phyloP scores from a whole-genome alignment of 2,329 filamentous ascomycete genomes.

The Penicillium sp. region DNA sequence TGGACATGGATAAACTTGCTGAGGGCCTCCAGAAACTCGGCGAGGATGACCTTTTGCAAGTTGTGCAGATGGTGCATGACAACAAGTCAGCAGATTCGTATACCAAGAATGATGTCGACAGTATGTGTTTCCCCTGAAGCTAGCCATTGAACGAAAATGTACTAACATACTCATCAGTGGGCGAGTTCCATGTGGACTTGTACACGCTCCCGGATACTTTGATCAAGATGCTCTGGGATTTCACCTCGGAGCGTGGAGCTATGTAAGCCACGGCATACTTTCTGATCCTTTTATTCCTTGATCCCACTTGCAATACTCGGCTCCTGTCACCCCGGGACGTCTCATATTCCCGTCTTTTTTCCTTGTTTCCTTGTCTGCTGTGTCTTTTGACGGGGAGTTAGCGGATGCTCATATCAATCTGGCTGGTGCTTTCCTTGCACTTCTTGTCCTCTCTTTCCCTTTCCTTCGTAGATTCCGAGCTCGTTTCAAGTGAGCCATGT shows the following conservation, averaged over 20 bases:
- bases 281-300: slow-evolving; percentile 4
- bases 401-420: slow-evolving; percentile 16
- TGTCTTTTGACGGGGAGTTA: slow-evolving; percentile 16
- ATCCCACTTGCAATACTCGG: neutral
- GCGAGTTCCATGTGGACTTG: slow-evolving; percentile 96
- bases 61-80: slow-evolving; percentile 98
- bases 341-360: neutral
- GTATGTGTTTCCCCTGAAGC: slow-evolving; percentile 55
- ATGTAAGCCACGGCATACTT: neutral
- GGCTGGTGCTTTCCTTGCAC: slow-evolving; percentile 16
- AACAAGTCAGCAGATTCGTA: slow-evolving; percentile 93
- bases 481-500: neutral
- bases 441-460: neutral
- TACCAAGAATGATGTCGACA: slow-evolving; percentile 94
- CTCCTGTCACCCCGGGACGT: neutral
- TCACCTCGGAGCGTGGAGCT: slow-evolving; percentile 46
- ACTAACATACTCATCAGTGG: slow-evolving; percentile 59
- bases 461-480: slow-evolving; percentile 9
- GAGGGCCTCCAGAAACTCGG: slow-evolving; percentile 84
- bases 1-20: slow-evolving; percentile 96
- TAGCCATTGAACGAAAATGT: neutral
- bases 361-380: neutral
- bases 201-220: slow-evolving; percentile 92
- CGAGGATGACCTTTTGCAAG: slow-evolving; percentile 90
- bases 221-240: slow-evolving; percentile 95